Percentiles rank a stretch among this genome's conserved stretches.
These are phyloP conservation scores for Botrytis hyacinthi DNA, from an alignment of 2,329 filamentous ascomycete species.

Conservation along the genomic window DNA sequence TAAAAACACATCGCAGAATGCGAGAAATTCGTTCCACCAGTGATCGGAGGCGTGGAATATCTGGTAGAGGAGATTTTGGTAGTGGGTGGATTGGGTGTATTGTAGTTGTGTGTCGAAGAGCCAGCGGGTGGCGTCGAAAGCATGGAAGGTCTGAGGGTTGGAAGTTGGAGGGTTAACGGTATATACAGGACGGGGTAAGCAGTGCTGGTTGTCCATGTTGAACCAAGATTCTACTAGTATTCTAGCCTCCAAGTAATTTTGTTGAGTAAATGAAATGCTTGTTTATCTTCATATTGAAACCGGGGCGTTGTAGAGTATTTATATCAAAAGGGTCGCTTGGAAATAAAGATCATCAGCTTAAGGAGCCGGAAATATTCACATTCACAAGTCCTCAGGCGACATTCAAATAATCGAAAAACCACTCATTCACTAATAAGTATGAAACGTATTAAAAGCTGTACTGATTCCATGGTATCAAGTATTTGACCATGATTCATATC, in stretches of 20 bases:
- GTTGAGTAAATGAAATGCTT: not conserved
- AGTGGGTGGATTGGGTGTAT: not conserved
- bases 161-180: not conserved
- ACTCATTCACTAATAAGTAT: not conserved
- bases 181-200: not conserved
- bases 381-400: not conserved
- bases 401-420: not conserved
- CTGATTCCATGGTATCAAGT: not conserved
- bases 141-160: not conserved
- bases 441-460: accelerated
- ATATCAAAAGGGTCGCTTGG: too few species aligned
- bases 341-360: not conserved
- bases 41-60: not conserved
- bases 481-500: not conserved
- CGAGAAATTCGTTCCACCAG: not conserved
- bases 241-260: not conserved
- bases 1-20: not conserved
- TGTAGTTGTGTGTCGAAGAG: not conserved
- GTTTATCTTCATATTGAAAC: not conserved
- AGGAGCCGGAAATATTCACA: not conserved
- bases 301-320: not conserved
- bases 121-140: not conserved
- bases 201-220: not conserved
- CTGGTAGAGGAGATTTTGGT: not conserved
- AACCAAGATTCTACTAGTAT: too few species aligned